These are phyloP conservation scores for Prunus armeniaca DNA, from an alignment of 306 rosid species.

Conservation along the genomic window DNA sequence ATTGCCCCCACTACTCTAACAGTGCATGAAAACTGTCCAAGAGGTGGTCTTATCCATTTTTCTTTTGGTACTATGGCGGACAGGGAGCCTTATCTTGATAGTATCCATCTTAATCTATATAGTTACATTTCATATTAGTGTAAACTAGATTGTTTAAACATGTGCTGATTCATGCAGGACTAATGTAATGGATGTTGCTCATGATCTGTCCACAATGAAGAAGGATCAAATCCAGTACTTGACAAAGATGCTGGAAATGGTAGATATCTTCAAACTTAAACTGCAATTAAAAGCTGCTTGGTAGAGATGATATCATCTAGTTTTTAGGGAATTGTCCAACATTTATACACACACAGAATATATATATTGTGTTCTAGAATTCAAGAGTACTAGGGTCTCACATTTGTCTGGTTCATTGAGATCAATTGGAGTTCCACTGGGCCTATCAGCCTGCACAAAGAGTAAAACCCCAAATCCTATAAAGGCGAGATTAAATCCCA, in stretches of 20 bases:
- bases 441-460: neutral
- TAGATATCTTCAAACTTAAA: slow-evolving; percentile 23
- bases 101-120: neutral
- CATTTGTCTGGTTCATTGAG: neutral
- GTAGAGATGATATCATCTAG: neutral
- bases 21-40: neutral
- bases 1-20: no score
- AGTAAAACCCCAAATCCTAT: neutral
- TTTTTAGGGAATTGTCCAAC: neutral
- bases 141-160: slow-evolving; percentile 17
- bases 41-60: neutral
- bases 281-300: neutral
- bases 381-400: neutral
- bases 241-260: slow-evolving; percentile 56
- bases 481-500: neutral
- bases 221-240: slow-evolving; percentile 67
- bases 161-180: slow-evolving; percentile 52
- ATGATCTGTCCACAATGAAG: slow-evolving; percentile 43
- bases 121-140: neutral
- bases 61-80: neutral
- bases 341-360: neutral
- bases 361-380: neutral
- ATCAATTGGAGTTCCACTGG: neutral
- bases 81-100: neutral
- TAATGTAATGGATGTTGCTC: slow-evolving; percentile 54